Percentiles rank a stretch among this genome's conserved stretches.
Conservation (phyloP, 2,329 filamentous ascomycete species). For the Botrytis deweyae region DNA sequence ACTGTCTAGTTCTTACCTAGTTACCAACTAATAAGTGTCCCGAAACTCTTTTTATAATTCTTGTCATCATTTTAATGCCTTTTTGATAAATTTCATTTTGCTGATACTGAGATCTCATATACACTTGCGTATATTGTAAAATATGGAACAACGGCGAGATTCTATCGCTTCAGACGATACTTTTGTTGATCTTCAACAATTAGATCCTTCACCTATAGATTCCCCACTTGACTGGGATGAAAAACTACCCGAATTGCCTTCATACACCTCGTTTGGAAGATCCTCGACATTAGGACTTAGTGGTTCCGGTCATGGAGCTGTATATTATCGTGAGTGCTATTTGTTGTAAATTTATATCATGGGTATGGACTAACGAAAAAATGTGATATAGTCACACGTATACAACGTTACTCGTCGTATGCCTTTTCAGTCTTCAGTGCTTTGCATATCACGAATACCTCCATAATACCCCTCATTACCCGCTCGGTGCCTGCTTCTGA, state of each 20-base stretch:
- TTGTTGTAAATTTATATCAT: background rate
- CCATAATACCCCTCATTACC: constrained; percentile 73
- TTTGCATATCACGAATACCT: constrained; percentile 79
- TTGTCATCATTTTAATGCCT: background rate
- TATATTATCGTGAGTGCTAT: constrained; percentile 70
- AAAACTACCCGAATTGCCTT: constrained; percentile 40
- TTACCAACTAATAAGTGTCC: background rate
- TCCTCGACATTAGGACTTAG: constrained; percentile 56
- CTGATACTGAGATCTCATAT: background rate
- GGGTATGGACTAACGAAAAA: background rate
- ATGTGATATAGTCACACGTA: constrained; percentile 57
- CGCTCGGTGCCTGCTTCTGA: constrained; percentile 73
- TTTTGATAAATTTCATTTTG: background rate
- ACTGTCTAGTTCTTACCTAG: background rate
- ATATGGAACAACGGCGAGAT: constrained; percentile 30
- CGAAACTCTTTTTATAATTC: background rate
- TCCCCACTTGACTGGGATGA: constrained; percentile 48
- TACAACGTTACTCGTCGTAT: constrained; percentile 90
- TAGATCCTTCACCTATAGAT: constrained; percentile 81
- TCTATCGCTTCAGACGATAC: constrained; percentile 53
- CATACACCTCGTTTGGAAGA: constrained; percentile 44
- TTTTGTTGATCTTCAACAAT: constrained; percentile 66
- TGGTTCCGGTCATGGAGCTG: constrained; percentile 60
- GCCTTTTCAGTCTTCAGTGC: constrained; percentile 73
- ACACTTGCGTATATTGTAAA: background rate